Evolutionary conservation across 2,329 filamentous ascomycete species (phyloP).

Genomic region (Colletotrichum sp.): DNA sequence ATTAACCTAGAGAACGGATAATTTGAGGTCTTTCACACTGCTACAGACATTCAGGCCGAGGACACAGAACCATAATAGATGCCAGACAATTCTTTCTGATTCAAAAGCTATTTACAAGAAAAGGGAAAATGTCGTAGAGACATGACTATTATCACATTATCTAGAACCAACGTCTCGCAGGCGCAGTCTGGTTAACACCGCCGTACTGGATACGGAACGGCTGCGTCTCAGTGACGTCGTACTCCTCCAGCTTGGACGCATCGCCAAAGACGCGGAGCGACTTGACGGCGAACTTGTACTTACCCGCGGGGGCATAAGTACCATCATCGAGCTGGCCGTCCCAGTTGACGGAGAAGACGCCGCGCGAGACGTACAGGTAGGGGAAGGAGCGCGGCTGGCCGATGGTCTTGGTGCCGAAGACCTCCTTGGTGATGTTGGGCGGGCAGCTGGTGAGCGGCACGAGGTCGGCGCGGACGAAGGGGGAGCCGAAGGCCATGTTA

Average conservation of each 20-base stretch:
- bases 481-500: conserved; percentile 49
- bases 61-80: no score
- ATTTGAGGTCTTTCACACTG: no score
- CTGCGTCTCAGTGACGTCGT: conserved; percentile 47
- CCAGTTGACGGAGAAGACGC: conserved; percentile 36
- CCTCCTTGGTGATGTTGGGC: conserved; percentile 32
- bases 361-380: conserved; percentile 32
- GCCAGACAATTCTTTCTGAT: background rate
- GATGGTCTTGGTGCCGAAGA: conserved; percentile 43
- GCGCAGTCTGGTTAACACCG: conserved; percentile 4
- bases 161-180: background rate
- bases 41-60: no score
- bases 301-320: conserved; percentile 50
- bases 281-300: conserved; percentile 53
- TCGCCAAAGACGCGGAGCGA: conserved; percentile 59
- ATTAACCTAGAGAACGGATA: background rate
- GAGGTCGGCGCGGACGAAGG: conserved; percentile 47
- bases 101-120: conserved; percentile 1
- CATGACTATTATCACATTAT: background rate
- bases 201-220: conserved; percentile 51
- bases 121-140: background rate
- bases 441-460: conserved; percentile 39
- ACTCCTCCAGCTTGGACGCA: conserved; percentile 45
- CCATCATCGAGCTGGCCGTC: conserved; percentile 53
- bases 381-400: conserved; percentile 51